These are phyloP conservation scores for Sporothrix euskadiensis DNA, from an alignment of 2,329 filamentous ascomycete genomes.

Conservation along the genomic window DNA sequence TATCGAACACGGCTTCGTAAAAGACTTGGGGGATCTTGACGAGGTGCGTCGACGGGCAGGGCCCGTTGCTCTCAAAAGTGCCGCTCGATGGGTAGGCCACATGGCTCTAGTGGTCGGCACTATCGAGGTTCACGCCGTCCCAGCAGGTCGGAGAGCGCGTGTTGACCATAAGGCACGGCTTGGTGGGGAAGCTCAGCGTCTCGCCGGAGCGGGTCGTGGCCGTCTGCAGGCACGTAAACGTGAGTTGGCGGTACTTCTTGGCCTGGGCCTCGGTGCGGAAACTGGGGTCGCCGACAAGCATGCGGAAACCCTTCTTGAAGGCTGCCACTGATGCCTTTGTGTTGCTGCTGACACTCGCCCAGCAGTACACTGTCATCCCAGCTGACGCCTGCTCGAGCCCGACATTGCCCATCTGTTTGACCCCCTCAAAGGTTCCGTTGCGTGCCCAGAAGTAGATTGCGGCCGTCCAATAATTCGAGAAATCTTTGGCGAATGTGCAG, in stretches of 20 bases:
- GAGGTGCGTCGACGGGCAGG: constrained; percentile 32
- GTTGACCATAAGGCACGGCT: constrained; percentile 45
- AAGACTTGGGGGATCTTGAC: constrained; percentile 34
- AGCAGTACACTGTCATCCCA: constrained; percentile 46
- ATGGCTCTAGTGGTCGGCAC: constrained; percentile 44
- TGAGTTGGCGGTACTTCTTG: constrained; percentile 31
- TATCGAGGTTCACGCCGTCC: constrained; percentile 48
- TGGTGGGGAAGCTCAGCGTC: constrained; percentile 42
- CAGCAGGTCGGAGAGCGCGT: constrained; percentile 47
- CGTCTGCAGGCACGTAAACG: constrained; percentile 32
- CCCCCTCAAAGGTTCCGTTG: constrained; percentile 37
- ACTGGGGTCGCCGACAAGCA: constrained; percentile 40
- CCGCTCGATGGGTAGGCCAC: constrained; percentile 27
- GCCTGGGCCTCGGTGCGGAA: constrained; percentile 28
- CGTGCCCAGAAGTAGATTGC: constrained; percentile 36
- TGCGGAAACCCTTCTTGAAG: constrained; percentile 47
- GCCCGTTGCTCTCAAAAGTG: constrained; percentile 33
- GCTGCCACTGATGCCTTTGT: constrained; percentile 44
- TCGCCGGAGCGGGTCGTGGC: constrained; percentile 35
- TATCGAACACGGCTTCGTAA: constrained; percentile 35
- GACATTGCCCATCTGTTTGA: constrained; percentile 28
- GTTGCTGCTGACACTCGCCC: constrained; percentile 43
- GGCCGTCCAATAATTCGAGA: constrained; percentile 42
- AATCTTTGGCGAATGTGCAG: constrained; percentile 40
- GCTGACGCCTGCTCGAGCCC: constrained; percentile 20